Percentiles rank a stretch among this genome's conserved stretches.
Conservation (phyloP, 1,139 yeast genomes). For the Kurtzmaniella quercitrusa region DNA sequence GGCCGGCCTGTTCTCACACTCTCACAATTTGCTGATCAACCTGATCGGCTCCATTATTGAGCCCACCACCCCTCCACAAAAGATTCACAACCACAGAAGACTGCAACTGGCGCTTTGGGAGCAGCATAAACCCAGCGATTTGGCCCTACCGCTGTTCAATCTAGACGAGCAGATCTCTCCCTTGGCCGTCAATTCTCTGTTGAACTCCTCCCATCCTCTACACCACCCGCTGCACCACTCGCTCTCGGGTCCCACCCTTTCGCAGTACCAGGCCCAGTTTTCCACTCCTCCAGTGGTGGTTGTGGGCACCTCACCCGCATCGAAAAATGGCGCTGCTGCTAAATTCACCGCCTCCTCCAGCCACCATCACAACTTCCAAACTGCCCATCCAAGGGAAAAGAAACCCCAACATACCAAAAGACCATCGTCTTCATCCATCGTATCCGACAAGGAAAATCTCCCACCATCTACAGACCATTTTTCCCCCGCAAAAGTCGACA, state of each 20-base stretch:
- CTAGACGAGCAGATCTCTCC: constrained; percentile 1
- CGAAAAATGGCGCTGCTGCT: background rate
- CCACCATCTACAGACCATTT: constrained; percentile 3
- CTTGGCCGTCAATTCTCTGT: background rate
- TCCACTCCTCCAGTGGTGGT: background rate
- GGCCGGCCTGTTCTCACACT: constrained; percentile 15
- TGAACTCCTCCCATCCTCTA: too few species aligned
- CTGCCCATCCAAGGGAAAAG: background rate
- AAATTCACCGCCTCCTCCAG: background rate
- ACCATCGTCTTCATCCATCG: background rate
- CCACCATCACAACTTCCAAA: background rate
- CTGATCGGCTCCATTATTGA: constrained; percentile 34
- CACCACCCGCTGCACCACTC: constrained; percentile 1
- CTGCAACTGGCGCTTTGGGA: constrained; percentile 14
- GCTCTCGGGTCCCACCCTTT: background rate
- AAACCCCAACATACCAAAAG: background rate
- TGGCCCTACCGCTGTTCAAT: constrained; percentile 1
- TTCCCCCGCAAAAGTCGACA: constrained; percentile 28
- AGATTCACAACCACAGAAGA: constrained; percentile 6
- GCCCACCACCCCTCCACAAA: constrained; percentile 38
- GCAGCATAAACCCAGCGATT: constrained; percentile 5
- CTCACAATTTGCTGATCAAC: constrained; percentile 34
- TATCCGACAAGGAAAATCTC: constrained; percentile 3
- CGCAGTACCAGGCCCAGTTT: background rate
- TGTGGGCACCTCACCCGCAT: background rate